Evolutionary conservation across 805 yeast species (phyloP), one percentile per base, ranked within the genome.

Genomic region (Hanseniaspora taiwanica): DNA sequence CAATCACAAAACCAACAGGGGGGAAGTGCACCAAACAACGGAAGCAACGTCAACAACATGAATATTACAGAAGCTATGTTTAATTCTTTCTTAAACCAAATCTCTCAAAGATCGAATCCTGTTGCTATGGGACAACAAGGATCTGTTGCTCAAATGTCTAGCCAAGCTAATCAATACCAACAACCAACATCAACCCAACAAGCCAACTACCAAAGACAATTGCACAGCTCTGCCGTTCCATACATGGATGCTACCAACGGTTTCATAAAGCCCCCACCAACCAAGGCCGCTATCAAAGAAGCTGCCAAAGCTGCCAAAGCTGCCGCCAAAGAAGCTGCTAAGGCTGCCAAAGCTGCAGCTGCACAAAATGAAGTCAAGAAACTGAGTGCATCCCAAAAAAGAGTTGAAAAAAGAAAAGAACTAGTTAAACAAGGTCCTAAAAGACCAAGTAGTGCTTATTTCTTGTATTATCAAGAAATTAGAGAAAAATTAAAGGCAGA

Each of bases 371-470:
- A 46, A 19, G 53, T 50, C 23, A 59, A 58, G 42, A 57, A 52
- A 40, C 44, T 57, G 45, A 57, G 63, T 7, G 52, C 58, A 2
- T 55, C 62, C 9, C 64, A 59, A 42, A 54, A 59, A 38, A 53
- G 62, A 44, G 58, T 59, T 33, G 61, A 58, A 36, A 58, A 55
- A 42, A 51, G 62, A 43, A 58, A 58, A 42, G 54, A 52, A 31
- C 44, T 58, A 38, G 52, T 58, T 45, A 59, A 58, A 42, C 56
- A 53, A 44, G 63, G 63, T 18, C 64, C 63, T 34, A 59, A 58
- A 36, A 51, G 64, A 50, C 60, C 65, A 27, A 57, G 62, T 18
- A 59, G 63, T n/a, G 63, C 64, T 9, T 59, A 59, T 40, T 60
- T 60, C 46, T 43, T 60, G 36, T 59, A 54, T 40, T 57, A 60